These are phyloP conservation scores for Cladophialophora immunda DNA, from an alignment of 2,329 filamentous ascomycete genomes.

Conservation along the genomic window DNA sequence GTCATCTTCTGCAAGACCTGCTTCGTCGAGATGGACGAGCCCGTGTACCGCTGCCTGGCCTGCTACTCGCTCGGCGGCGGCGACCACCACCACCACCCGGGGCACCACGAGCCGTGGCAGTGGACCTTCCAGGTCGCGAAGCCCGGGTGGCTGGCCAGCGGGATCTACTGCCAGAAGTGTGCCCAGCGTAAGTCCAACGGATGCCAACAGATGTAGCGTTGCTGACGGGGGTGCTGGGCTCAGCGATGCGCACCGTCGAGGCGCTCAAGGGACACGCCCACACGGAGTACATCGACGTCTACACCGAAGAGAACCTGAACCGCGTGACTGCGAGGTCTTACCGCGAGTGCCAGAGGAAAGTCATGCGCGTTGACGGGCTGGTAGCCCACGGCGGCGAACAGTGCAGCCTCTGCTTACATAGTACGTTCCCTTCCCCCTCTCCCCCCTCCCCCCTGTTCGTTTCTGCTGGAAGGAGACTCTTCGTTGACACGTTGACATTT, in stretches of 20 bases:
- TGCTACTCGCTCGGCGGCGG: neutral
- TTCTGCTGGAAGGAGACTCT: neutral
- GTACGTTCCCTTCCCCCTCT: neutral
- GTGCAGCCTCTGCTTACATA: slow-evolving; percentile 5
- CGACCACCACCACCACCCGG: neutral
- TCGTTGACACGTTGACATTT: neutral
- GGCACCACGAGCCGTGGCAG: neutral
- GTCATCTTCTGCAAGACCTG: slow-evolving; percentile 5
- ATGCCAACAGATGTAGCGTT: too few species aligned
- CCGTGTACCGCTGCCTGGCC: neutral
- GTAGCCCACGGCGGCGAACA: neutral
- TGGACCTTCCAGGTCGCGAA: slow-evolving; percentile 3
- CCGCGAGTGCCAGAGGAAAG: neutral
- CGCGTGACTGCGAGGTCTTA: neutral
- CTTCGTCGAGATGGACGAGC: neutral
- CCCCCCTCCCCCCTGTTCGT: neutral
- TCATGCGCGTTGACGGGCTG: neutral
- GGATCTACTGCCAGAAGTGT: slow-evolving; percentile 1
- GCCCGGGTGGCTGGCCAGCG: neutral
- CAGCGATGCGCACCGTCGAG: neutral
- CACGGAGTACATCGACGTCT: neutral
- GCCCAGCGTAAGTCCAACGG: neutral
- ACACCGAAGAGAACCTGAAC: slow-evolving; percentile 3
- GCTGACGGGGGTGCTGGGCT: neutral
- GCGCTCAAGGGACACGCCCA: neutral